Evolutionary conservation across 805 yeast genomes (phyloP).

Genomic region (Candida nemodendra): DNA sequence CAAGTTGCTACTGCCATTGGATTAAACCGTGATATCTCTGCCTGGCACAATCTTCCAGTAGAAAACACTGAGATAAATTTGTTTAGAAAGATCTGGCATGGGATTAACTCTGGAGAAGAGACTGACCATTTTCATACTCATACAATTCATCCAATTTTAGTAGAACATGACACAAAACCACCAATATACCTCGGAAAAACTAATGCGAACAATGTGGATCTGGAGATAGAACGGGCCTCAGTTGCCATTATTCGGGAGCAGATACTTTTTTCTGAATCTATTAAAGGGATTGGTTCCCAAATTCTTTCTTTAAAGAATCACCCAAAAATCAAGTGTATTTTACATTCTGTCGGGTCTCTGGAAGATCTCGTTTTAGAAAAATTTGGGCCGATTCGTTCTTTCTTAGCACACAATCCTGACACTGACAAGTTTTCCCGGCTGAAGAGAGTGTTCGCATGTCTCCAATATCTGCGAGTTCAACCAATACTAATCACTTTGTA

Average conservation of each 20-base stretch:
- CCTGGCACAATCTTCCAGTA: constrained; percentile 18
- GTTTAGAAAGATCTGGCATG: constrained; percentile 61
- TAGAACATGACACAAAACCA: constrained; percentile 41
- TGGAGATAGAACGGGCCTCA: constrained; percentile 38
- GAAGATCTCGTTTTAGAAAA: constrained; percentile 30
- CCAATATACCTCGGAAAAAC: constrained; percentile 37
- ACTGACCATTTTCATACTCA: constrained; percentile 41
- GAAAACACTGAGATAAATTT: constrained; percentile 43
- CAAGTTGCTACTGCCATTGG: constrained; percentile 49
- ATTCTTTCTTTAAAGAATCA: constrained; percentile 34
- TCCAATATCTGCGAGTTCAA: constrained; percentile 18
- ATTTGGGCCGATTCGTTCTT: constrained; percentile 6
- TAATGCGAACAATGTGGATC: constrained; percentile 34
- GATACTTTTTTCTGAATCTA: constrained; percentile 30
- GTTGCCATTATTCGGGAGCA: constrained; percentile 32
- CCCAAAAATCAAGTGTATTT: constrained; percentile 36
- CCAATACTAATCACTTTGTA: constrained; percentile 31
- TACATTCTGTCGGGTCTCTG: constrained; percentile 31
- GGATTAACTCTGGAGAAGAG: constrained; percentile 41
- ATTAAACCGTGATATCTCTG: constrained; percentile 46
- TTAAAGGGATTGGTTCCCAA: constrained; percentile 31
- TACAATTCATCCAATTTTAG: constrained; percentile 27
- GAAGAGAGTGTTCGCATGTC: constrained; percentile 19
- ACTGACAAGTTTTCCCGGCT: constrained; percentile 14
- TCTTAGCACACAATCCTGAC: constrained; percentile 17